Evolutionary conservation across 2,329 filamentous ascomycete genomes (phyloP), one percentile per base, ranked within the genome.

Genomic region (Aspergillus sp.): DNA sequence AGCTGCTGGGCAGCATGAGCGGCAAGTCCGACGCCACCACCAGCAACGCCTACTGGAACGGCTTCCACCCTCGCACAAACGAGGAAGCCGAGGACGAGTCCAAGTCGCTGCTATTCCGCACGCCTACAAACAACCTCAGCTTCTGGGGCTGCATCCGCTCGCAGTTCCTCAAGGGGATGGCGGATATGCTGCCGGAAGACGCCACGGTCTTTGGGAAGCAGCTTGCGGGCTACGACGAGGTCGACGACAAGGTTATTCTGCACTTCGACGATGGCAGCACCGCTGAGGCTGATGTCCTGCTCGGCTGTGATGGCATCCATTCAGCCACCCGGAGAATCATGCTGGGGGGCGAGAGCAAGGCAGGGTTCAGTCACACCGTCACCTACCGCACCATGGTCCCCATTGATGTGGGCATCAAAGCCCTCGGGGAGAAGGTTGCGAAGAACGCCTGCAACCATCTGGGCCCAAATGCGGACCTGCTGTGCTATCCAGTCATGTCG

Each of bases 281-380:
- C 0, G 79, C 73, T 1, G 64, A 73, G 22, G 78, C 80, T 33
- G 73, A 73, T 56, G 75, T 77, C 20, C 56, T 56, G 12, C 54
- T 88, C 53, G 86, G 83, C 3, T 86, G 84, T 66, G 86, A 89
- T 70, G 86, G 86, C 0, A 85, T 89, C 64, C 83, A 84, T 66
- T 85, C 82, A 1, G 73, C 75, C 3, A 76, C 82, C 3, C 75
- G 86, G 7, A 68, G 79, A 27, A 66, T 83, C 11, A 69, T 89
- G 2, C 71, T 87, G 4, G 49, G 44, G 6, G 54, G 49, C 5
- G 44, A 48, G 17, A 46, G 56, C 3, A 76, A 78, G 0, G 75
- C 77, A 3, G 71, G 78, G 0, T 68, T 76, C 27, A 80, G 79
- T 0, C 75, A 80, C 27, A 84, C 86, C 61, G 84, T 83, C 70